A percentile compares a stretch with the other conserved stretches of the same genome.
These are phyloP conservation scores for Colletotrichum somersetense DNA, from an alignment of 2,329 filamentous ascomycete species.

Conservation along the genomic window DNA sequence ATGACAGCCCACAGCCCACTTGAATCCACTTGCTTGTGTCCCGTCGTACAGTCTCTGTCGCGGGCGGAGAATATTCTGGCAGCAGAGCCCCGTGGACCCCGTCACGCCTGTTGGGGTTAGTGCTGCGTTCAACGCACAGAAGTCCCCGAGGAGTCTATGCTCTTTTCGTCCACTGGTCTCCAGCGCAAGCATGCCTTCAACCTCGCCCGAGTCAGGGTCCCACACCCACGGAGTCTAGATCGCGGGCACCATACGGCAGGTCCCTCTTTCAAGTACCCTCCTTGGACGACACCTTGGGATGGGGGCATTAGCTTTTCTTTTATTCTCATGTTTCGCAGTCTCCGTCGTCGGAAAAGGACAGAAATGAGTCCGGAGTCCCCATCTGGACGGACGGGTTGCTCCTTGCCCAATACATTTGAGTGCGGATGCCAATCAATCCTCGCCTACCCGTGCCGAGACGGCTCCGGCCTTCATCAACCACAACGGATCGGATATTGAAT, in stretches of 20 bases:
- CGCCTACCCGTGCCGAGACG: conserved; percentile 25
- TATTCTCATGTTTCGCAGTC: conserved; percentile 15
- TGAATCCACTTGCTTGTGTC: conserved; percentile 25
- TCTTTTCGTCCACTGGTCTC: conserved; percentile 37
- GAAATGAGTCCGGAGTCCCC: background rate
- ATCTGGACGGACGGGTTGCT: conserved; percentile 20
- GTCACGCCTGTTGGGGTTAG: conserved; percentile 33
- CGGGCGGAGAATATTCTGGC: conserved; percentile 42
- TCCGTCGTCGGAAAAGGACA: conserved; percentile 24
- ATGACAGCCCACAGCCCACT: conserved; percentile 24
- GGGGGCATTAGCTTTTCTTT: conserved; percentile 30
- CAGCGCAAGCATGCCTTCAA: conserved; percentile 37
- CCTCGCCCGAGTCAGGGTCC: conserved; percentile 40
- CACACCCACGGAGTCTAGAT: conserved; percentile 40
- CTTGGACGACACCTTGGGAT: conserved; percentile 17
- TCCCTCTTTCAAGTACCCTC: conserved; percentile 25
- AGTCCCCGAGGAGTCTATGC: conserved; percentile 40
- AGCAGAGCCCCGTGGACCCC: conserved; percentile 34
- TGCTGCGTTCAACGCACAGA: conserved; percentile 38
- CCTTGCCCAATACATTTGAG: conserved; percentile 10
- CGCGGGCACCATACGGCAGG: conserved; percentile 38
- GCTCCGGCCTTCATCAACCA: conserved; percentile 12
- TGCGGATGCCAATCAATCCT: conserved; percentile 11
- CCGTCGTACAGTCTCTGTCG: conserved; percentile 40
- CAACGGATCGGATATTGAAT: conserved; percentile 15